phyloP scores from a whole-genome alignment of 2,329 filamentous ascomycete species.

The Chrysosporium queenslandicum region DNA sequence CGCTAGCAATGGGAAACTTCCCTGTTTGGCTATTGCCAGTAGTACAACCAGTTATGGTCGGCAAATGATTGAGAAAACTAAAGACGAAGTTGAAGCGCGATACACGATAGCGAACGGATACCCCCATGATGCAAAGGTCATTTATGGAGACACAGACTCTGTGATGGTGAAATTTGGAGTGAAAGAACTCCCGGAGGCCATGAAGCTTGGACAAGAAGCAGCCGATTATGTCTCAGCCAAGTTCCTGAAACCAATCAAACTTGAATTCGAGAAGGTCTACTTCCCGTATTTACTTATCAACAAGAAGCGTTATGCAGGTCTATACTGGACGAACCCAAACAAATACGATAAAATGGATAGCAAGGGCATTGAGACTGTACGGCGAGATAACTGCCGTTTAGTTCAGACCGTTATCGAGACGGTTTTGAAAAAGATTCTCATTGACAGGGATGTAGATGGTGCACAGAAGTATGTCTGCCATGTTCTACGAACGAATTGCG shows the following conservation, averaged over 20 bases:
- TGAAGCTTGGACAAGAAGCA: conserved; percentile 92
- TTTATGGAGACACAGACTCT: conserved; percentile 97
- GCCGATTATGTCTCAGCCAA: conserved; percentile 79
- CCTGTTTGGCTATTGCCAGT: conserved; percentile 88
- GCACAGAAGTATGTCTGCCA: conserved; percentile 73
- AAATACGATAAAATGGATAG: conserved; percentile 99
- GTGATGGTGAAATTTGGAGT: conserved; percentile 99
- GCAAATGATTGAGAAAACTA: conserved; percentile 98
- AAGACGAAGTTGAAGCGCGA: conserved; percentile 80
- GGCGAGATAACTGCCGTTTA: conserved; percentile 88
- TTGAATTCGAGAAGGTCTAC: conserved; percentile 99
- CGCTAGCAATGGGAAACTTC: conserved; percentile 89
- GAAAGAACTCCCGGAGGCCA: conserved; percentile 72
- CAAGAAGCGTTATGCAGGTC: conserved; percentile 97
- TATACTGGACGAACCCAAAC: conserved; percentile 89
- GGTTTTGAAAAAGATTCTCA: conserved; percentile 86
- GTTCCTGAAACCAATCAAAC: conserved; percentile 93
- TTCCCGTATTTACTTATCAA: conserved; percentile 97
- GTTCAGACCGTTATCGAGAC: conserved; percentile 98
- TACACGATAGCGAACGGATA: conserved; percentile 95
- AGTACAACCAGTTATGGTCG: conserved; percentile 95
- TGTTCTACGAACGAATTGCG: not conserved
- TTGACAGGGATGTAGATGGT: conserved; percentile 78
- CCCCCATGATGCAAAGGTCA: conserved; percentile 86
- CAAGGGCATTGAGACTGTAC: conserved; percentile 96